These are phyloP conservation scores for Zizania latifolia DNA, from an alignment of 176 grass and related monocot genomes.

Conservation along the genomic window DNA sequence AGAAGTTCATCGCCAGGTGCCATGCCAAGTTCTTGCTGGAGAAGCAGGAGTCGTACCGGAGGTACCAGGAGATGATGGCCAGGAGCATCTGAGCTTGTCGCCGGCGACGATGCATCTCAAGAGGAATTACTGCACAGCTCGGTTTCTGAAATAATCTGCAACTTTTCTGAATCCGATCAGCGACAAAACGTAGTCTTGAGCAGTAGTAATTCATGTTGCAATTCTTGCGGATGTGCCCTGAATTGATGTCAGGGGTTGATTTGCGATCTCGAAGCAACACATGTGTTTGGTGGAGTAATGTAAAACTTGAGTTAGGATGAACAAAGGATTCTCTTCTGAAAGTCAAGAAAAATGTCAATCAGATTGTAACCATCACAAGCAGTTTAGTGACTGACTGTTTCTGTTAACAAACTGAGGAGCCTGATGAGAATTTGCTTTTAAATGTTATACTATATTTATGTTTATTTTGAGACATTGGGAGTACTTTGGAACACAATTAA, in stretches of 20 bases:
- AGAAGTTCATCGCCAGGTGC: conserved; percentile 79
- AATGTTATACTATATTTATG: too few relatives aligned
- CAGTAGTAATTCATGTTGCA: neutral
- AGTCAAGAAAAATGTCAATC: neutral
- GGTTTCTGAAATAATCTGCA: neutral
- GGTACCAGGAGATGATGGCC: conserved; percentile 78
- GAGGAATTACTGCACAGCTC: neutral
- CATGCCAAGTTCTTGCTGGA: conserved; percentile 75
- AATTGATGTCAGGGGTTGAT: neutral
- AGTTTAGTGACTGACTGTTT: neutral
- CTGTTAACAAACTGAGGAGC: too few relatives aligned
- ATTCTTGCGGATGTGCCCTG: neutral
- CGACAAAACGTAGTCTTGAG: neutral
- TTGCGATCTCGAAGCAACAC: neutral
- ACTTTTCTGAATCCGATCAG: neutral
- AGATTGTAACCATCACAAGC: neutral
- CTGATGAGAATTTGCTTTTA: too few relatives aligned
- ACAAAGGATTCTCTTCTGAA: neutral
- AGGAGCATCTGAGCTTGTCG: conserved; percentile 37
- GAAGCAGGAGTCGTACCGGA: conserved; percentile 92
- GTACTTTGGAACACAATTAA: too few relatives aligned
- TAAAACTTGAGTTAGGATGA: neutral
- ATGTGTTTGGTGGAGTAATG: neutral
- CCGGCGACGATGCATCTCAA: neutral
- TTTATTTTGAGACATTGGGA: too few relatives aligned